Conservation (phyloP, 1,284 basidiomycete genomes). For the Cryptococcus amylolentus region DNA sequence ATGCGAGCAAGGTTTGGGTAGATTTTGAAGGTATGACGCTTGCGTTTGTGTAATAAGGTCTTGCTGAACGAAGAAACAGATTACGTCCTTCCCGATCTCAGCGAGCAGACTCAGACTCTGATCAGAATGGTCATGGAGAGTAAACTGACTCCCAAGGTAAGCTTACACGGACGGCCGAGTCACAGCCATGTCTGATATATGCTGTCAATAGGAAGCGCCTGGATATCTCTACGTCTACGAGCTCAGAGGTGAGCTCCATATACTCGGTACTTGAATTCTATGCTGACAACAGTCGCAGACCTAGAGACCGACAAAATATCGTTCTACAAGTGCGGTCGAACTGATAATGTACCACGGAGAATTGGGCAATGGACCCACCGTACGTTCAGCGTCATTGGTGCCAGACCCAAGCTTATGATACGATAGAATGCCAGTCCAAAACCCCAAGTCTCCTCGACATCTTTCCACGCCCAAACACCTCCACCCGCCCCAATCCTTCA, state of each 20-base stretch:
- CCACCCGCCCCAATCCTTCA: neutral
- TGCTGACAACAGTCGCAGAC: conserved; percentile 15
- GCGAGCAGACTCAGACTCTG: conserved; percentile 47
- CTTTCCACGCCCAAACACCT: conserved; percentile 32
- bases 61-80: conserved; percentile 17
- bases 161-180: neutral
- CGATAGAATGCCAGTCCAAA: conserved; percentile 40
- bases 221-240: conserved; percentile 50
- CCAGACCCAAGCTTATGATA: neutral
- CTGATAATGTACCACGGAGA: conserved; percentile 47
- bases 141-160: conserved; percentile 37
- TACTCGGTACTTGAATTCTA: neutral
- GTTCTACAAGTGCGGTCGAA: conserved; percentile 48
- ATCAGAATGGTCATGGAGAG: conserved; percentile 49
- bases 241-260: conserved; percentile 32
- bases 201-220: conserved; percentile 30
- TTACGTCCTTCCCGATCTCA: conserved; percentile 40
- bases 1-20: conserved; percentile 32
- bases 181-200: neutral
- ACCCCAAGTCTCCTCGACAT: conserved; percentile 44
- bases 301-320: conserved; percentile 26
- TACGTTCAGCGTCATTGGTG: conserved; percentile 13
- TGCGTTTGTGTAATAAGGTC: too few species aligned
- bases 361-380: conserved; percentile 47
- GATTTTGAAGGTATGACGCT: conserved; percentile 37